Evolutionary conservation across 495 filamentous ascomycete species (phyloP).

Genomic region (Trichoderma asperelloides): DNA sequence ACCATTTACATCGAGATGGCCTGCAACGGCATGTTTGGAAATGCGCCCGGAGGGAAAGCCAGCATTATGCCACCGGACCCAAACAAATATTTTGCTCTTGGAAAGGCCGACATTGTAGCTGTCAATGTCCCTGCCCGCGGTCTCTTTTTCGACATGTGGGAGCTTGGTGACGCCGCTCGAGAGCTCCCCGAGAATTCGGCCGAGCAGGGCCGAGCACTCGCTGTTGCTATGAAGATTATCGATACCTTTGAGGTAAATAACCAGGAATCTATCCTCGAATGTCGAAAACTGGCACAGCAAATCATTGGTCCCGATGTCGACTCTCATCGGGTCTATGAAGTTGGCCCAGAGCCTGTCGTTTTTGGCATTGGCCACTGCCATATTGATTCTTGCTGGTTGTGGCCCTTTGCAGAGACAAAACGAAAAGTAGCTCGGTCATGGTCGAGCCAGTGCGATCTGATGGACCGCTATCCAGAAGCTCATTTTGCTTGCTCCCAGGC

Average conservation of each 20-base stretch:
- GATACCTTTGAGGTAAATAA: constrained; percentile 75
- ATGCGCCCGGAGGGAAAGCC: constrained; percentile 67
- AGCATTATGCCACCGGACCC: constrained; percentile 81
- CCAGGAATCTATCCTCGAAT: constrained; percentile 65
- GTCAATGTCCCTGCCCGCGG: constrained; percentile 78
- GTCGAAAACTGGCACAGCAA: constrained; percentile 69
- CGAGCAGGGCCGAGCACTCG: constrained; percentile 79
- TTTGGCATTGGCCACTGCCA: constrained; percentile 92
- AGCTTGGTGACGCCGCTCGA: constrained; percentile 77
- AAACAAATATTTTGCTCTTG: constrained; percentile 67
- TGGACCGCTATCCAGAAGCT: constrained; percentile 91
- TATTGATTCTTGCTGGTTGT: constrained; percentile 96
- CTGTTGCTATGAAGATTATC: constrained; percentile 78
- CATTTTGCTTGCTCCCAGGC: constrained; percentile 87
- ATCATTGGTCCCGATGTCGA: constrained; percentile 78
- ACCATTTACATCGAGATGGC: constrained; percentile 95
- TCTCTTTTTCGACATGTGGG: constrained; percentile 88
- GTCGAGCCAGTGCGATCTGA: constrained; percentile 88
- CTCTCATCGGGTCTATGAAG: constrained; percentile 75
- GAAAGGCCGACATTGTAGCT: constrained; percentile 76
- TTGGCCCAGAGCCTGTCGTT: constrained; percentile 61
- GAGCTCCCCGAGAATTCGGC: constrained; percentile 73
- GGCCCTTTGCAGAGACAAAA: constrained; percentile 98
- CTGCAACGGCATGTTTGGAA: constrained; percentile 97
- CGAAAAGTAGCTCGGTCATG: constrained; percentile 93